Evolutionary conservation across 495 filamentous ascomycete species (phyloP).

Genomic region (Tuber umbilicatum): DNA sequence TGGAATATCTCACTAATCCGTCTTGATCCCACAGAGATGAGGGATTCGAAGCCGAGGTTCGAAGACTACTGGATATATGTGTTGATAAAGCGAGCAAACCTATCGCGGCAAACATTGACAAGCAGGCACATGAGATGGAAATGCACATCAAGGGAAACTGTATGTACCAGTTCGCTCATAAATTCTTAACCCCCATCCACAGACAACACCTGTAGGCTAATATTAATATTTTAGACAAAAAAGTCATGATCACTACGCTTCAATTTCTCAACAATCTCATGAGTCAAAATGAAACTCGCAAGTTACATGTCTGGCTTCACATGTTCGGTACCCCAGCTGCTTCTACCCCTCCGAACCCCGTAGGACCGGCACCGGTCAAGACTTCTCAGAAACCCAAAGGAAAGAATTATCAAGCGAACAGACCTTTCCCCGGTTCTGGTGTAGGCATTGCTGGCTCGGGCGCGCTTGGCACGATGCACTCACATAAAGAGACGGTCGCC

Average conservation of each 20-base stretch:
- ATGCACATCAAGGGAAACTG: slow-evolving; percentile 35
- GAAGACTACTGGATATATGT: slow-evolving; percentile 63
- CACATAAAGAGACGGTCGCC: slow-evolving; percentile 37
- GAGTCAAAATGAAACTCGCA: slow-evolving; percentile 66
- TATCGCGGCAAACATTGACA: slow-evolving; percentile 50
- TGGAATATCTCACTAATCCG: slow-evolving; percentile 7
- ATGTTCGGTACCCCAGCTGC: slow-evolving; percentile 55
- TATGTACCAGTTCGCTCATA: slow-evolving; percentile 20
- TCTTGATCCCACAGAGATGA: slow-evolving; percentile 43
- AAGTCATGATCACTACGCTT: slow-evolving; percentile 63
- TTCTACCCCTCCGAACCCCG: slow-evolving; percentile 17
- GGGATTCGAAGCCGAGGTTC: slow-evolving; percentile 59
- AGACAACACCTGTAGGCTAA: neutral
- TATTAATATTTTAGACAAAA: slow-evolving; percentile 51
- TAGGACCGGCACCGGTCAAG: slow-evolving; percentile 11
- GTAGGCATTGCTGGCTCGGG: slow-evolving; percentile 25
- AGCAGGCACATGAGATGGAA: slow-evolving; percentile 34
- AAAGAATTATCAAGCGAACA: slow-evolving; percentile 20
- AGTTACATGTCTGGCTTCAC: slow-evolving; percentile 68
- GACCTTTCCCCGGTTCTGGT: slow-evolving; percentile 32
- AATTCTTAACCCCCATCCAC: neutral
- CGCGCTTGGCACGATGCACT: slow-evolving; percentile 18
- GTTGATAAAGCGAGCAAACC: slow-evolving; percentile 52
- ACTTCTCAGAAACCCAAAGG: slow-evolving; percentile 23
- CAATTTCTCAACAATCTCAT: slow-evolving; percentile 72